Base-by-base conservation (phyloP, 768 basidiomycete species). In the Ramaria rubella region DNA sequence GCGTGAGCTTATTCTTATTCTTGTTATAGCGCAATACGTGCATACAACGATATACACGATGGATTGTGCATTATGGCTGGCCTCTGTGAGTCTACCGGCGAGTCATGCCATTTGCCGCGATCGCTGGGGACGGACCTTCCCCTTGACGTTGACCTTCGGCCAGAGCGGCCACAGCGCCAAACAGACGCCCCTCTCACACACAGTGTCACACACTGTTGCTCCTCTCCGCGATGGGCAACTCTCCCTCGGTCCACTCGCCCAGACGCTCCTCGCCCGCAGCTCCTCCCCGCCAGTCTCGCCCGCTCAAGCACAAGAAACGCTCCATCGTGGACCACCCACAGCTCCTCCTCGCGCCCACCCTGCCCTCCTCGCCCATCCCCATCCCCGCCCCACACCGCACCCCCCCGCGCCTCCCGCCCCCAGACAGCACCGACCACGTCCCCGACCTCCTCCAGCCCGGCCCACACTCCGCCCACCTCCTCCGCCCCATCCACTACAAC, bases 401-500 rank as follows among this genome's bases (percentile, higher is more conserved):
- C 3, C 27, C 24, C 8, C 30, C 21, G 21, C 29, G 36, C 30
- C 23, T n/a, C 2, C 19, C 21, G 14, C 38, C 54, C 14, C 40
- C 40, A 23, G 42, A 30, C 36, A 33, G 19, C 21, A n/a, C 40
- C 1, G 54, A 55, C 43, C 8, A 14, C 29, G 43, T 55, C 23
- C 52, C 52, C 2, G 54, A 46, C 36, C 42, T 55, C 40, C 30
- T 55, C n/a, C 42, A 23, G 24, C 15, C 40, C 40, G 42, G 29
- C n/a, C 30, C 26, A 30, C 44, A 19, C 42, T n/a, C 21, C 17
- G 21, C 19, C n/a, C 40, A 45, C 21, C 4, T 31, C 6, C 49
- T 27, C 21, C 30, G 52, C 9, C 69, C 67, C 36, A 62, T 72
- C 21, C 74, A 65, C 44, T 73, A 75, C 65, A 72, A 66, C 23